A percentile compares a stretch with the other conserved stretches of the same genome.
Evolutionary conservation across 2,329 filamentous ascomycete species (phyloP).

Genomic region (Ophiobolus disseminans): DNA sequence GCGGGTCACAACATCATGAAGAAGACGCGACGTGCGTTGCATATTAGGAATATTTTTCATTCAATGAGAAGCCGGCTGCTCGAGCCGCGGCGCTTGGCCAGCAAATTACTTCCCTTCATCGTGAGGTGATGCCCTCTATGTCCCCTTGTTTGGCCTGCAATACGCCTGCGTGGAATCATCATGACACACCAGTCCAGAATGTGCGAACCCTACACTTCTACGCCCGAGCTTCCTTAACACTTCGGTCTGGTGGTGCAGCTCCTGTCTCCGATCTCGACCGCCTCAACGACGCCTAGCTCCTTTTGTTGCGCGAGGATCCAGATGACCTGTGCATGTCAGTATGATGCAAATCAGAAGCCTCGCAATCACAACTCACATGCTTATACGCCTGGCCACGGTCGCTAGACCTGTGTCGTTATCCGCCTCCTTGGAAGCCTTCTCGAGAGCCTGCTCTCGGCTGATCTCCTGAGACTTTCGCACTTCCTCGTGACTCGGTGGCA

Average conservation of each 20-base stretch:
- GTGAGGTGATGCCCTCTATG: slow-evolving; percentile 37
- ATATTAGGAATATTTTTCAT: slow-evolving; percentile 24
- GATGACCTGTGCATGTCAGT: slow-evolving; percentile 48
- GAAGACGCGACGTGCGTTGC: not conserved
- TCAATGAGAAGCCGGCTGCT: slow-evolving; percentile 32
- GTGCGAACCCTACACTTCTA: slow-evolving; percentile 18
- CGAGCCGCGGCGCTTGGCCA: slow-evolving; percentile 27
- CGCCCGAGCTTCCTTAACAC: slow-evolving; percentile 5
- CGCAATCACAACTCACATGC: slow-evolving; percentile 78
- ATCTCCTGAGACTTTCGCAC: slow-evolving; percentile 83
- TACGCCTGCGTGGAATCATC: slow-evolving; percentile 38
- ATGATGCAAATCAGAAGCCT: not conserved
- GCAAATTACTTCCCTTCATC: slow-evolving; percentile 41
- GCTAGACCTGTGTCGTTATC: slow-evolving; percentile 91
- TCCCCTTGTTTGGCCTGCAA: slow-evolving; percentile 32
- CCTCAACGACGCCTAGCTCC: slow-evolving; percentile 34
- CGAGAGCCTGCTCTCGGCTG: slow-evolving; percentile 80
- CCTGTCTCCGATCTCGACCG: slow-evolving; percentile 25
- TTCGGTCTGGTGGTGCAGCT: slow-evolving; percentile 1
- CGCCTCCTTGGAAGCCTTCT: slow-evolving; percentile 85
- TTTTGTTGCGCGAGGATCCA: slow-evolving; percentile 47
- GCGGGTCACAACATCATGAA: not conserved
- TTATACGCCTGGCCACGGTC: slow-evolving; percentile 86
- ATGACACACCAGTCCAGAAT: slow-evolving; percentile 28
- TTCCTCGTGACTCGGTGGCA: slow-evolving; percentile 92